Base-by-base conservation (phyloP, 1,284 basidiomycete species). In the Earliella scabrosa region DNA sequence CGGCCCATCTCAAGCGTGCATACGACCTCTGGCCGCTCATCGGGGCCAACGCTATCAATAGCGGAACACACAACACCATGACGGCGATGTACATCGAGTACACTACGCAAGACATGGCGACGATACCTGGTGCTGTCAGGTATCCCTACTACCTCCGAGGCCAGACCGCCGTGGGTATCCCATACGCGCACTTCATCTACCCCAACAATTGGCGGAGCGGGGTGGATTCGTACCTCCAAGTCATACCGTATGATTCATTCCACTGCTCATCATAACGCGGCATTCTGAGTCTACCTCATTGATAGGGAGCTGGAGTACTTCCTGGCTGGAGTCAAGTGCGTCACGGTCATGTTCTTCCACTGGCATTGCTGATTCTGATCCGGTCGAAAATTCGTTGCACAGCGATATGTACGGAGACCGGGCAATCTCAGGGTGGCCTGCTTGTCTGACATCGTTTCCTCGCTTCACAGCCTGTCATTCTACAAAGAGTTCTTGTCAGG, bases 391-490 rank as follows among this genome's bases (percentile, higher is more conserved):
- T n/a, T n/a, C n/a, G n/a, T n/a, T n/a, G n/a, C n/a, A 14, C 26
- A 56, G 54, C 32, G 54, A 56, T 27, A 35, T 56, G 54, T 56
- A 47, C 9, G 54, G 24, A n/a, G n/a, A n/a, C n/a, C n/a, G n/a
- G n/a, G n/a, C n/a, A n/a, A n/a, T n/a, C n/a, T n/a, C n/a, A n/a
- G n/a, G n/a, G n/a, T n/a, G n/a, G n/a, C n/a, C n/a, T n/a, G n/a
- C n/a, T n/a, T n/a, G n/a, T n/a, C n/a, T n/a, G n/a, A n/a, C n/a
- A n/a, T n/a, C n/a, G n/a, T n/a, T n/a, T n/a, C n/a, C n/a, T n/a
- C n/a, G n/a, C n/a, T n/a, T n/a, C n/a, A 18, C 21, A 60, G 59
- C 31, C 18, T 60, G 16, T 60, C 59, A 7, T 60, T 60, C 43
- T 60, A 60, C 50, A 56, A 56, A 34, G 54, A 56, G 44, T 39